Percentiles rank a stretch among this genome's conserved stretches.
These are phyloP conservation scores for Orbilia oligospora DNA, from an alignment of 2,329 filamentous ascomycete species.

Conservation along the genomic window DNA sequence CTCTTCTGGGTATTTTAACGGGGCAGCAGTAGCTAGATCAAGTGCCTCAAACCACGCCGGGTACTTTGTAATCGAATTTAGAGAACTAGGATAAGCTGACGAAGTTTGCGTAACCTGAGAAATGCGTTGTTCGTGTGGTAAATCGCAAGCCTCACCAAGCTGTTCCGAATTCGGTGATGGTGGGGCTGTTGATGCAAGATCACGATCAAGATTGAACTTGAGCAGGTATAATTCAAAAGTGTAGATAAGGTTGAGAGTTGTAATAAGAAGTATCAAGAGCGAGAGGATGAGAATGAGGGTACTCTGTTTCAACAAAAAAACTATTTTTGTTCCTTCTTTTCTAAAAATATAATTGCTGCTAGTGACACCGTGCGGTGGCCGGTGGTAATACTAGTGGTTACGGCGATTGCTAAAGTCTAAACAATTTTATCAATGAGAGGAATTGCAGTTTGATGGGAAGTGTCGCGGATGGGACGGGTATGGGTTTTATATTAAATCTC, in stretches of 20 bases:
- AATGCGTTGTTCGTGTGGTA: slow-evolving; percentile 54
- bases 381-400: no score
- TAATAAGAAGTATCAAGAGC: slow-evolving; percentile 19
- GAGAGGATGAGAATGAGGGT: slow-evolving; percentile 19
- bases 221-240: slow-evolving; percentile 8
- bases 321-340: not conserved
- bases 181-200: not conserved
- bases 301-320: slow-evolving; percentile 1
- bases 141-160: slow-evolving; percentile 13
- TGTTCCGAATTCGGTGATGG: slow-evolving; percentile 5
- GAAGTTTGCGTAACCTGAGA: not conserved
- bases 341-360: no score
- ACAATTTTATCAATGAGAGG: not conserved
- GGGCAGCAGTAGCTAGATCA: slow-evolving; percentile 17
- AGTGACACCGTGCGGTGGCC: not conserved
- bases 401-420: not conserved
- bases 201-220: slow-evolving; percentile 10
- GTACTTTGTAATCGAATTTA: not conserved
- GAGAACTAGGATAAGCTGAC: not conserved
- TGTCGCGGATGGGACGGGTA: not conserved
- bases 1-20: not conserved
- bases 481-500: not conserved
- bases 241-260: slow-evolving; percentile 15
- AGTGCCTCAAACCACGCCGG: slow-evolving; percentile 37
- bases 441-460: not conserved